Conservation (phyloP, 345 rosid species). For the Dipteronia sinensis region DNA sequence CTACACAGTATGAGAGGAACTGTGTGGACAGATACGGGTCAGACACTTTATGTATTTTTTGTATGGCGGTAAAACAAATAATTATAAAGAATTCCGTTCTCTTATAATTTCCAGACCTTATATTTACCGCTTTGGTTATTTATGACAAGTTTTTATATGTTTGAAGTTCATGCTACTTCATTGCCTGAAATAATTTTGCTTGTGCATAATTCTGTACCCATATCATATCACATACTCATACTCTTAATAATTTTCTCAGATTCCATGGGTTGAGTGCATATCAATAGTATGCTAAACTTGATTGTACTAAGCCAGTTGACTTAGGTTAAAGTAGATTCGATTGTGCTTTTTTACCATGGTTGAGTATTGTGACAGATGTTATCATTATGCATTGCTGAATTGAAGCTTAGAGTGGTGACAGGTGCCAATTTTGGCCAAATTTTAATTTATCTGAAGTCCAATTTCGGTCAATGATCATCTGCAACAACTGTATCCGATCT, state of each 20-base stretch:
- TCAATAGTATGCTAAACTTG: not conserved
- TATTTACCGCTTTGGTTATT: not conserved
- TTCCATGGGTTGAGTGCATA: not conserved
- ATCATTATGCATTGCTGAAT: not conserved
- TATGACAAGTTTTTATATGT: not conserved
- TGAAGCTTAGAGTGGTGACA: not conserved
- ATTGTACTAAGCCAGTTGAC: not conserved
- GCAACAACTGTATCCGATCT: not conserved
- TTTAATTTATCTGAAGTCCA: not conserved
- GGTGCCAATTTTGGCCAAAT: not conserved
- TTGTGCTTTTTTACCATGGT: not conserved
- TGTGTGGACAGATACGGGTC: slow-evolving; percentile 92
- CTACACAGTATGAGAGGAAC: slow-evolving; percentile 55
- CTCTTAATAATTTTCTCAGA: not conserved
- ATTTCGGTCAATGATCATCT: not conserved
- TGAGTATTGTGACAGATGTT: not conserved
- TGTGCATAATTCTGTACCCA: not conserved
- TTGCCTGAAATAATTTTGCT: not conserved
- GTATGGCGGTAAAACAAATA: not conserved
- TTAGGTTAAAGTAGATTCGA: not conserved
- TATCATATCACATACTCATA: not conserved
- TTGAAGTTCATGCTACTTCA: not conserved
- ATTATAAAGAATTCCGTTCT: slow-evolving; percentile 6
- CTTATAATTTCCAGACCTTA: not conserved
- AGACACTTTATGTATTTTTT: slow-evolving; percentile 34